These are phyloP conservation scores for Auricularia auricula-judae DNA, from an alignment of 768 basidiomycete species.

Conservation along the genomic window DNA sequence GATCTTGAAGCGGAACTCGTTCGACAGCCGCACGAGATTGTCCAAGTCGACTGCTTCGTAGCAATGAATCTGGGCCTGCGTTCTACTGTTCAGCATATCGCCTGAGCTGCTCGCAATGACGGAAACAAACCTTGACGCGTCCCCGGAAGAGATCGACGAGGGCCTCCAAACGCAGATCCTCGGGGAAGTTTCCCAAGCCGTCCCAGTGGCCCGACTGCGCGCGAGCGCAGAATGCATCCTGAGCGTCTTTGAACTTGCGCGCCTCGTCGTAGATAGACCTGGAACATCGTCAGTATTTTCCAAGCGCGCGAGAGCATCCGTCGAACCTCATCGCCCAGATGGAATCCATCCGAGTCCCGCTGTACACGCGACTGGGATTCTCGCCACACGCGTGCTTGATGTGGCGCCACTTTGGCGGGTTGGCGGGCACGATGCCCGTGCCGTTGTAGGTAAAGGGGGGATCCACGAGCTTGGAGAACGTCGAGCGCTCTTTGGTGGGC, in stretches of 20 bases:
- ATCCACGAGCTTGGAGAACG: constrained; percentile 67
- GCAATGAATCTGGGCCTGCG: constrained; percentile 28
- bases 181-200: constrained; percentile 21
- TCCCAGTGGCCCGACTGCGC: constrained; percentile 10
- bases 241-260: constrained; percentile 20
- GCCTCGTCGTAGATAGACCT: constrained; percentile 18
- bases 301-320: no score
- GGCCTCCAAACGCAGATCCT: constrained; percentile 19
- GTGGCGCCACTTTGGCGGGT: constrained; percentile 56
- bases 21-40: constrained; percentile 20
- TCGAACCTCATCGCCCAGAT: constrained; percentile 31
- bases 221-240: constrained; percentile 20
- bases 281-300: no score
- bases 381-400: constrained; percentile 46
- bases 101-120: constrained; percentile 22
- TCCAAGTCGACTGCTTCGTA: constrained; percentile 24
- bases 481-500: constrained; percentile 55
- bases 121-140: constrained; percentile 36
- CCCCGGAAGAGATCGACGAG: constrained; percentile 21
- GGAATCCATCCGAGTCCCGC: constrained; percentile 47
- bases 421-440: constrained; percentile 32
- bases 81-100: constrained; percentile 8
- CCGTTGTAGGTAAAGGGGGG: constrained; percentile 53
- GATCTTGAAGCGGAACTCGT: constrained; percentile 28
- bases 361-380: constrained; percentile 11